Evolutionary conservation across 1,284 basidiomycete species (phyloP).

Genomic region (Microbotryomycetes sp.): DNA sequence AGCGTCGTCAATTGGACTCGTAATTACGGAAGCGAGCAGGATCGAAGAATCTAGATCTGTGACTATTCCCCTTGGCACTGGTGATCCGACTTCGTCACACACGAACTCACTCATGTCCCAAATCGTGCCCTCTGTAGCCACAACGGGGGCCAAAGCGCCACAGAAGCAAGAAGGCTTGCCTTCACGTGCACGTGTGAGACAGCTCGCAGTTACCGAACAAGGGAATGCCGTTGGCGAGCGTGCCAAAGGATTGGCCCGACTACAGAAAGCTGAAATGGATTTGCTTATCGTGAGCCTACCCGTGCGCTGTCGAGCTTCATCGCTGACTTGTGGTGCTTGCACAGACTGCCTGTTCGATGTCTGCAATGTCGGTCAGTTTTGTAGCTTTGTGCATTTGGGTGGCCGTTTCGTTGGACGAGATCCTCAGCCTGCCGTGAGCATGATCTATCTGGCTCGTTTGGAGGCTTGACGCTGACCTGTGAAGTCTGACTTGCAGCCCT

Average conservation of each 20-base stretch:
- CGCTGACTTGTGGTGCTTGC: too few relatives aligned
- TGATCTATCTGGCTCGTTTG: too few relatives aligned
- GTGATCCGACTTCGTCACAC: neutral
- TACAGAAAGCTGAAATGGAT: slow-evolving; percentile 9
- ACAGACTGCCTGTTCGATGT: slow-evolving; percentile 4
- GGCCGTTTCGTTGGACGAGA: neutral
- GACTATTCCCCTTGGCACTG: neutral
- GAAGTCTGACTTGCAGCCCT: neutral
- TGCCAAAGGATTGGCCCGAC: neutral
- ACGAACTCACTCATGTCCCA: neutral
- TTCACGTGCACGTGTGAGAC: neutral
- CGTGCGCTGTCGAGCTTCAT: neutral
- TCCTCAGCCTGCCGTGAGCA: neutral
- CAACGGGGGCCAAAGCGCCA: neutral
- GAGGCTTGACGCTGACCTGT: too few relatives aligned
- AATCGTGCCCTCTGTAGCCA: neutral
- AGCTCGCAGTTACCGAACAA: neutral
- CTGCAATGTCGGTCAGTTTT: neutral
- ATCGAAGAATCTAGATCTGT: too few relatives aligned
- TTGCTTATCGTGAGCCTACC: slow-evolving; percentile 2
- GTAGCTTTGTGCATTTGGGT: neutral
- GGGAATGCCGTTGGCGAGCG: neutral
- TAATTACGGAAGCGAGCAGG: neutral
- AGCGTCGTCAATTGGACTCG: neutral
- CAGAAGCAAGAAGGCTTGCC: neutral